These are phyloP conservation scores for Cercophora sp. DNA, from an alignment of 495 filamentous ascomycete genomes.

Conservation along the genomic window DNA sequence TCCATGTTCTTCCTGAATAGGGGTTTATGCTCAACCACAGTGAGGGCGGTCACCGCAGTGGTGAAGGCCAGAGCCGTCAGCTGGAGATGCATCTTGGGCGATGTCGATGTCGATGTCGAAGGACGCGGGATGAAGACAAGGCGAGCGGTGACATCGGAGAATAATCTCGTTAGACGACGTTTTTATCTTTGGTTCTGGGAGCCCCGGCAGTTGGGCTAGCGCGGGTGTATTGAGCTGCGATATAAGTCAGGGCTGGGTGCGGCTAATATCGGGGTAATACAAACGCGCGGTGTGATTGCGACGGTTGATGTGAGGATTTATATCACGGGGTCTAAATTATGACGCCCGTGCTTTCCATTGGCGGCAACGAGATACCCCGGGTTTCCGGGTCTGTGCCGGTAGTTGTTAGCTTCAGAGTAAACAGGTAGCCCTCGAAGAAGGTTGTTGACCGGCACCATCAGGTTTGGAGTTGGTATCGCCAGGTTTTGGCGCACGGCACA, in stretches of 20 bases:
- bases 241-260: not conserved
- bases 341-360: no score
- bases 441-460: no score
- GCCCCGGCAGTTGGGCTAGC: no score
- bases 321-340: constrained; percentile 6
- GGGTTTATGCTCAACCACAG: constrained; percentile 34
- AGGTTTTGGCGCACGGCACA: no score
- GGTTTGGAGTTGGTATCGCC: no score
- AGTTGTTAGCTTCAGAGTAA: no score
- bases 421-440: no score
- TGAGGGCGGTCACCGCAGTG: constrained; percentile 22
- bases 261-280: constrained; percentile 9
- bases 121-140: no score
- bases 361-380: no score
- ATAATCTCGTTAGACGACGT: not conserved
- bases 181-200: not conserved
- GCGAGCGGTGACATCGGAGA: not conserved
- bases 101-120: not conserved
- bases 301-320: constrained; percentile 9
- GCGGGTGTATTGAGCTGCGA: not conserved
- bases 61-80: constrained; percentile 9
- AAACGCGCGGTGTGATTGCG: constrained; percentile 2
- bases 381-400: no score
- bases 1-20: constrained; percentile 39
- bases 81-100: not conserved